Evolutionary conservation across 129 eudicot genomes (phyloP).

Genomic region (Ambrosia trifida): DNA sequence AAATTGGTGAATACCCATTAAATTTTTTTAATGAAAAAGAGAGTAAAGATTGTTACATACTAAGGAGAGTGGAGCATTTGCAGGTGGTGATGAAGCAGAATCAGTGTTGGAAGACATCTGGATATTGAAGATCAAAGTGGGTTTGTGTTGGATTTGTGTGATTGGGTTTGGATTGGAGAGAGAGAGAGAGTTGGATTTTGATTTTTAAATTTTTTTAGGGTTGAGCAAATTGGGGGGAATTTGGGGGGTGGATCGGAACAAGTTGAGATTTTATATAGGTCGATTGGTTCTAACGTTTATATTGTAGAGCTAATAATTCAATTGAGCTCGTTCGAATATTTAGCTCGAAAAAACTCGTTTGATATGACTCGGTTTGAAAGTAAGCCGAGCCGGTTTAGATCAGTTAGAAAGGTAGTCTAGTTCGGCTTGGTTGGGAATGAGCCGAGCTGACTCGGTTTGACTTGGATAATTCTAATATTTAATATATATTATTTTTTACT

Average conservation of each 20-base stretch:
- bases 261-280: conserved; percentile 11
- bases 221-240: conserved; percentile 25
- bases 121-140: conserved; percentile 17
- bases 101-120: conserved; percentile 36
- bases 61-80: conserved; percentile 7
- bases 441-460: no score
- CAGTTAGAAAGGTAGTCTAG: no score
- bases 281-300: neutral
- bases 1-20: neutral
- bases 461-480: no score
- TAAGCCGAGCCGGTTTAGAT: no score
- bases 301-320: neutral
- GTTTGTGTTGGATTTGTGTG: conserved; percentile 11
- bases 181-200: conserved; percentile 21
- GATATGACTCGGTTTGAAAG: no score
- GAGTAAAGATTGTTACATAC: conserved; percentile 5
- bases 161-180: neutral
- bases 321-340: neutral
- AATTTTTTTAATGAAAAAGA: neutral
- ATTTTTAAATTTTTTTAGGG: conserved; percentile 12
- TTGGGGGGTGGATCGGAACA: neutral
- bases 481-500: no score
- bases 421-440: no score
- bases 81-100: conserved; percentile 15
- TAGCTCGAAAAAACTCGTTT: neutral